Conservation (phyloP, 2,329 filamentous ascomycete species). For the Lasiodiplodia hormozganensis region DNA sequence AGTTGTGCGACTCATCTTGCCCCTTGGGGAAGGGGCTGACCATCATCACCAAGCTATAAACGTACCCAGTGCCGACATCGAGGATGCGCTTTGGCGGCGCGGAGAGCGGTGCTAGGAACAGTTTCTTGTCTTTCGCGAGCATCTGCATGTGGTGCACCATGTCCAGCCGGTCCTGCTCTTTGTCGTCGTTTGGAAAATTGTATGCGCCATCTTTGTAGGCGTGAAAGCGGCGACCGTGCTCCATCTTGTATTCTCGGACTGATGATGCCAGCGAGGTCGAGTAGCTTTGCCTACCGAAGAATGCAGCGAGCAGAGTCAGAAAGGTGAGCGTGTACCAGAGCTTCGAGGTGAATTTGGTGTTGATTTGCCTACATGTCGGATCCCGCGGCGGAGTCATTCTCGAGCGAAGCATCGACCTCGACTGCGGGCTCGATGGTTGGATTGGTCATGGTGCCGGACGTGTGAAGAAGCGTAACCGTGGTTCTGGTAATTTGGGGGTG, state of each 20-base stretch:
- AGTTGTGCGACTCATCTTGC: background rate
- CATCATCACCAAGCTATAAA: background rate
- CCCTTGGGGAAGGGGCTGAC: background rate
- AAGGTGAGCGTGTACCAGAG: background rate
- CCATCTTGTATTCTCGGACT: slow-evolving; percentile 33
- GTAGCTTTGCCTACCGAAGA: slow-evolving; percentile 21
- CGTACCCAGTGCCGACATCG: slow-evolving; percentile 35
- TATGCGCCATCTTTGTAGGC: slow-evolving; percentile 41
- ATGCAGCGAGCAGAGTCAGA: background rate
- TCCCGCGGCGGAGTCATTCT: background rate
- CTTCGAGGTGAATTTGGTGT: background rate
- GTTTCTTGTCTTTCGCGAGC: slow-evolving; percentile 19
- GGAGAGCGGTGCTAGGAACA: slow-evolving; percentile 34
- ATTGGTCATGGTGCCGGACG: background rate
- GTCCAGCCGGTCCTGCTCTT: slow-evolving; percentile 28
- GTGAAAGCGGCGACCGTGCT: slow-evolving; percentile 45
- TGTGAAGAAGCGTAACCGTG: background rate
- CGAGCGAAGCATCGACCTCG: slow-evolving; percentile 14
- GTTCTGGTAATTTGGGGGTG: background rate
- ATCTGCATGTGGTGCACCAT: slow-evolving; percentile 27
- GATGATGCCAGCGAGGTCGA: slow-evolving; percentile 35
- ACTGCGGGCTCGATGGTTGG: background rate
- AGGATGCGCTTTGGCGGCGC: slow-evolving; percentile 32
- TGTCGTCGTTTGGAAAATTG: slow-evolving; percentile 36
- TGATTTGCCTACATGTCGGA: background rate